phyloP scores from a whole-genome alignment of 176 grass and related monocot genomes.

The Aegilops bicornis region DNA sequence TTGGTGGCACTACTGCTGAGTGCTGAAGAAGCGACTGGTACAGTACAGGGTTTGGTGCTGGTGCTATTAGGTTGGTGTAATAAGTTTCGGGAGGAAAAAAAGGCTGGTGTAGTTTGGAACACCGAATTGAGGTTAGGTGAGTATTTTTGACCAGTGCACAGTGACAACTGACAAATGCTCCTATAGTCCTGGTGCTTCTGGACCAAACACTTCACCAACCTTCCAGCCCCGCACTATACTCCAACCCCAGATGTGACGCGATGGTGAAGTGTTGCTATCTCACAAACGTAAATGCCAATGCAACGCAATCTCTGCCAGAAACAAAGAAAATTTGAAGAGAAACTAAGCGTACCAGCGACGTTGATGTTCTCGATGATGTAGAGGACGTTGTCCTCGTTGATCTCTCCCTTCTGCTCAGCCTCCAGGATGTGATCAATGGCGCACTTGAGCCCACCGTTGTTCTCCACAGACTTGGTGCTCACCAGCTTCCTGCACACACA shows the following conservation, averaged over 20 bases:
- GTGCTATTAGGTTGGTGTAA: background rate
- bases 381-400: constrained; percentile 87
- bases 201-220: background rate
- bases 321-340: background rate
- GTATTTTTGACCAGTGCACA: background rate
- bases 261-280: background rate
- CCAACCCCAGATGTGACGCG: background rate
- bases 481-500: constrained; percentile 60
- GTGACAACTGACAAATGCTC: background rate
- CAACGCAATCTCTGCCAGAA: background rate
- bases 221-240: background rate
- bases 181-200: background rate
- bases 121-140: too few species aligned
- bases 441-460: constrained; percentile 53
- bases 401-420: constrained; percentile 83
- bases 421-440: constrained; percentile 96
- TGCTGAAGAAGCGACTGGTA: too few species aligned
- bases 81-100: too few species aligned
- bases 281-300: background rate
- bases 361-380: constrained; percentile 98
- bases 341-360: constrained; percentile 54
- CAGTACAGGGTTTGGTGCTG: background rate
- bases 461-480: constrained; percentile 50
- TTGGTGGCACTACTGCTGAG: too few species aligned
- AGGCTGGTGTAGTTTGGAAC: too few species aligned